Evolutionary conservation across 2,329 filamentous ascomycete genomes (phyloP).

Genomic region (Claviceps sp.): DNA sequence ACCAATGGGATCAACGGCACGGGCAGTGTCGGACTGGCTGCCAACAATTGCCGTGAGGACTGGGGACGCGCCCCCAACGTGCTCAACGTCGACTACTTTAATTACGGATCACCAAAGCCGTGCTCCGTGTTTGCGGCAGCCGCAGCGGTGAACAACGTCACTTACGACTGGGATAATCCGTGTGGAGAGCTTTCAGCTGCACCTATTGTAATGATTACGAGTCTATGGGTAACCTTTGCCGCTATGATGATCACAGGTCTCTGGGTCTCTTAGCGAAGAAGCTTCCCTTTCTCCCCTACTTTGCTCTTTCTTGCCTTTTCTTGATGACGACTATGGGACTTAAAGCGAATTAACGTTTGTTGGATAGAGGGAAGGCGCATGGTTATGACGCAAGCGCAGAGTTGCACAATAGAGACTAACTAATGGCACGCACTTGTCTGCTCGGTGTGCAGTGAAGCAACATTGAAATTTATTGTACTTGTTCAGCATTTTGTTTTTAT

Average conservation of each 20-base stretch:
- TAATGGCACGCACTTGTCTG: too few relatives aligned
- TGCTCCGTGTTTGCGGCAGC: slow-evolving; percentile 69
- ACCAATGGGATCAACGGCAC: slow-evolving; percentile 55
- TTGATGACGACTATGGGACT: not conserved
- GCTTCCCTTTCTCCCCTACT: not conserved
- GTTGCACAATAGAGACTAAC: too few relatives aligned
- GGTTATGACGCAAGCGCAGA: too few relatives aligned
- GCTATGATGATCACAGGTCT: not conserved
- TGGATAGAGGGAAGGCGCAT: too few relatives aligned
- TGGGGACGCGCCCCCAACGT: slow-evolving; percentile 65
- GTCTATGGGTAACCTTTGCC: slow-evolving; percentile 17
- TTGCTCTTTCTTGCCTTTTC: not conserved
- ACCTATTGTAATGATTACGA: not conserved
- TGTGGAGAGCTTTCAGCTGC: slow-evolving; percentile 30
- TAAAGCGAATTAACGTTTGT: too few relatives aligned
- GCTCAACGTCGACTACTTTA: slow-evolving; percentile 77
- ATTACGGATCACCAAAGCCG: slow-evolving; percentile 42
- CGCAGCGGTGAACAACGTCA: slow-evolving; percentile 57
- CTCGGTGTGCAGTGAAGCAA: too few relatives aligned
- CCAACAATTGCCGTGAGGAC: slow-evolving; percentile 42
- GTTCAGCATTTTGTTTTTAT: too few relatives aligned
- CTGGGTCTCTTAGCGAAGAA: not conserved
- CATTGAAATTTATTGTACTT: too few relatives aligned
- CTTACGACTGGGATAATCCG: slow-evolving; percentile 41
- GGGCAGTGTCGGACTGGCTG: slow-evolving; percentile 53